A percentile compares a stretch with the other conserved stretches of the same genome.
phyloP scores from a whole-genome alignment of 2,329 filamentous ascomycete genomes.

The Verticillium nonalfalfae region DNA sequence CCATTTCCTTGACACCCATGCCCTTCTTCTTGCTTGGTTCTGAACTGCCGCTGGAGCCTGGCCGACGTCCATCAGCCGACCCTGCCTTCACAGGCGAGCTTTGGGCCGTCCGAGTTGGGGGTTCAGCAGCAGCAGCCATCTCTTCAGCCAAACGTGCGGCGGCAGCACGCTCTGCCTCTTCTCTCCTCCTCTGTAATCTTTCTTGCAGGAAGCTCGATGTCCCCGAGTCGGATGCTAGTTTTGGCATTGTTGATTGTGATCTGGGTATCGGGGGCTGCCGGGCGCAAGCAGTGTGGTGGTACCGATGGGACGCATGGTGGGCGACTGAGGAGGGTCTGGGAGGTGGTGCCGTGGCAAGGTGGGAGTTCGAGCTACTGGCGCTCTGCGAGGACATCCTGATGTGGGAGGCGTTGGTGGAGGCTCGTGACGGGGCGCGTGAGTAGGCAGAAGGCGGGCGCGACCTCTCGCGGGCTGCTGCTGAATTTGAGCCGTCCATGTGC shows the following conservation, averaged over 20 bases:
- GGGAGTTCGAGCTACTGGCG: conserved; percentile 34
- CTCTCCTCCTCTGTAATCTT: conserved; percentile 42
- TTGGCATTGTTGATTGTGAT: conserved; percentile 20
- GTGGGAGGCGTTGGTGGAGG: conserved; percentile 24
- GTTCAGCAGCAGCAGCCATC: conserved; percentile 30
- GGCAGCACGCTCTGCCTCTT: conserved; percentile 36
- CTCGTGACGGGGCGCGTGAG: conserved; percentile 37
- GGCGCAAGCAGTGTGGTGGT: conserved; percentile 31
- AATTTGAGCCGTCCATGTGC: conserved; percentile 7
- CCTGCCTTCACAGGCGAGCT: conserved; percentile 32
- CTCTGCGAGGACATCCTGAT: conserved; percentile 27
- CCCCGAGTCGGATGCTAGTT: conserved; percentile 11
- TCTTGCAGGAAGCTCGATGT: conserved; percentile 50
- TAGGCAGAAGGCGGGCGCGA: conserved; percentile 13
- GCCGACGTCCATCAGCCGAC: conserved; percentile 26
- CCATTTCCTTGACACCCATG: conserved; percentile 62
- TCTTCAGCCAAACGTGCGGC: conserved; percentile 29
- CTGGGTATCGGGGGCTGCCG: conserved; percentile 26
- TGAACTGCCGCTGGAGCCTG: conserved; percentile 30
- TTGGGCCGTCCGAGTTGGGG: conserved; percentile 23
- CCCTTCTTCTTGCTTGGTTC: conserved; percentile 42
- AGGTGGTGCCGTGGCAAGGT: conserved; percentile 27
- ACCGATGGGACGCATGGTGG: conserved; percentile 27
- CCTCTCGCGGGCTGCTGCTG: conserved; percentile 5
- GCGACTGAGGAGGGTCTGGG: conserved; percentile 25